phyloP scores from a whole-genome alignment of 768 basidiomycete species.

The Thelephora ganbajun region DNA sequence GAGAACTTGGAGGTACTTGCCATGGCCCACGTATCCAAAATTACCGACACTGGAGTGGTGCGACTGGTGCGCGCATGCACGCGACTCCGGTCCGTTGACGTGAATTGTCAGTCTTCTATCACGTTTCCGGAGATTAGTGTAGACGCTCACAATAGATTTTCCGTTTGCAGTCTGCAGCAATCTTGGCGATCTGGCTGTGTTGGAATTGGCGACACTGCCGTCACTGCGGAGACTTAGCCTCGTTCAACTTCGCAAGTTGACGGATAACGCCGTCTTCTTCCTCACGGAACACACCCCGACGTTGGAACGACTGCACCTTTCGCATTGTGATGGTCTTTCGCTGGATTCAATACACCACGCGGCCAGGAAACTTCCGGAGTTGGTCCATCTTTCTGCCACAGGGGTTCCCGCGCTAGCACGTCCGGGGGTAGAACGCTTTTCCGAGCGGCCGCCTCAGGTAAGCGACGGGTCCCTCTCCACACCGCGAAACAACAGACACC shows the following conservation, averaged over 20 bases:
- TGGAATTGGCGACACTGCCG: conserved; percentile 60
- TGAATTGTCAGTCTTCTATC: conserved; percentile 56
- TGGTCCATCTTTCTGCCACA: conserved; percentile 69
- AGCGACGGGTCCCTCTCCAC: conserved; percentile 13
- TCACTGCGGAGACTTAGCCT: conserved; percentile 66
- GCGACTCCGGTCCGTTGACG: conserved; percentile 68
- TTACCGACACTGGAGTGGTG: conserved; percentile 68
- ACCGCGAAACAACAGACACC: not conserved
- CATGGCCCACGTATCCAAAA: conserved; percentile 63
- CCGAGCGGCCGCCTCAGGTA: conserved; percentile 54
- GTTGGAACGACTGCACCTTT: conserved; percentile 73
- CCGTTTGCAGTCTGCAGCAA: conserved; percentile 54
- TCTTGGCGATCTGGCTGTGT: conserved; percentile 75
- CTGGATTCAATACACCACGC: conserved; percentile 64
- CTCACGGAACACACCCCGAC: conserved; percentile 57
- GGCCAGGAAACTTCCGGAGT: conserved; percentile 37
- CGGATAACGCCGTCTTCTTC: conserved; percentile 70
- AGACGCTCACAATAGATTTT: conserved; percentile 4
- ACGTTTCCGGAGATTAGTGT: not conserved
- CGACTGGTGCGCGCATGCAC: conserved; percentile 56
- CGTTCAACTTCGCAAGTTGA: conserved; percentile 69
- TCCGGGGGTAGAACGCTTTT: conserved; percentile 62
- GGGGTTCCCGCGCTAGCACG: conserved; percentile 65
- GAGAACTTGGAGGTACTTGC: conserved; percentile 68
- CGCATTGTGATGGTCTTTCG: conserved; percentile 73